Conservation (phyloP, 1,284 basidiomycete genomes). For the Leccinum fuscescens region DNA sequence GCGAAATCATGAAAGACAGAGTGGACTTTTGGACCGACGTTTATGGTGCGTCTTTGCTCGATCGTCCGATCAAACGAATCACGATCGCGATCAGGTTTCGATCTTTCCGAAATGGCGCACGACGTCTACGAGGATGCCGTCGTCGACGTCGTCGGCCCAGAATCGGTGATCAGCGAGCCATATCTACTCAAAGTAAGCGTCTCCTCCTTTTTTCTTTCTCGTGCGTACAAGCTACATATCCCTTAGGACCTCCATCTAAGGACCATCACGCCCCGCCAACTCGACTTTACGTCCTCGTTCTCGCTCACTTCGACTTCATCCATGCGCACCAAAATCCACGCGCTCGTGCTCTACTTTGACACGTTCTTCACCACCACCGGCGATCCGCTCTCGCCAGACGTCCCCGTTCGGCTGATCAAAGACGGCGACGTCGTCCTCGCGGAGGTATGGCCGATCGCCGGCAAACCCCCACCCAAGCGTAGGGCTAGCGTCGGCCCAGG, state of each 20-base stretch:
- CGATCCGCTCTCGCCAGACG: conserved; percentile 49
- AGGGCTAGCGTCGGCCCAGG: conserved; percentile 41
- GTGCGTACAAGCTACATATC: not conserved
- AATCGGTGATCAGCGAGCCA: conserved; percentile 70
- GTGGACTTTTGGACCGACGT: conserved; percentile 90
- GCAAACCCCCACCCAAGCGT: conserved; percentile 53
- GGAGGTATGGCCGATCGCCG: conserved; percentile 73
- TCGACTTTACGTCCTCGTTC: conserved; percentile 81
- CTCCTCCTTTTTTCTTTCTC: not conserved
- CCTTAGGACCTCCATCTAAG: conserved; percentile 69
- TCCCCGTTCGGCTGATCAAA: conserved; percentile 51
- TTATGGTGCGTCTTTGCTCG: conserved; percentile 59
- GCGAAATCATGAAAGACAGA: conserved; percentile 75
- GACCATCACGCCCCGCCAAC: conserved; percentile 63
- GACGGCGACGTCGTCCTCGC: conserved; percentile 63
- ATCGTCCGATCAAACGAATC: not conserved
- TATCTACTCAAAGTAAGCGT: conserved; percentile 61
- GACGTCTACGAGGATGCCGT: conserved; percentile 77
- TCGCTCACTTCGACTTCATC: conserved; percentile 59
- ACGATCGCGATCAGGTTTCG: conserved; percentile 59
- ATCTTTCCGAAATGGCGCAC: conserved; percentile 76
- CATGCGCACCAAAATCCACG: conserved; percentile 65
- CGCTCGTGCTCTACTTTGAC: conserved; percentile 93
- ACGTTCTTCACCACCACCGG: conserved; percentile 80
- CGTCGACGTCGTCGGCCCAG: conserved; percentile 73